Conservation (phyloP, 345 rosid species). For the Combretum micranthum region DNA sequence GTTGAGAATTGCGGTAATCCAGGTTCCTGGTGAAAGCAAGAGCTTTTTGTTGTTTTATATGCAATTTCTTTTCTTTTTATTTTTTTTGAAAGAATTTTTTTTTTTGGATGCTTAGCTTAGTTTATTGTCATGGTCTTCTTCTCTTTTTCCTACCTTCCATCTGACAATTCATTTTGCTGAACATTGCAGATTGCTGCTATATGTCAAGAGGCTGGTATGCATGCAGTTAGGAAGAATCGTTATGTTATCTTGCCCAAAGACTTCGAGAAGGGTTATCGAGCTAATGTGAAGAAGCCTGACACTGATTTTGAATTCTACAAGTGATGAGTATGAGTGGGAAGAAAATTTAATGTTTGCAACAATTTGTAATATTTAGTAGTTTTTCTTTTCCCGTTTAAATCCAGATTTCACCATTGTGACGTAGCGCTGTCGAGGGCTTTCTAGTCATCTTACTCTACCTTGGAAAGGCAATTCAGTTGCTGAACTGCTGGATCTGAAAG, state of each 20-base stretch:
- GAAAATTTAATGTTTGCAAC: neutral
- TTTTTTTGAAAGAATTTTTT: no score
- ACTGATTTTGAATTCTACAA: conserved; percentile 96
- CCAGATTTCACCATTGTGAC: neutral
- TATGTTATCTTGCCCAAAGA: conserved; percentile 95
- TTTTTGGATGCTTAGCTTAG: no score
- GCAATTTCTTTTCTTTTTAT: no score
- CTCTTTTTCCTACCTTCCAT: neutral
- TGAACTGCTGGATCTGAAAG: no score
- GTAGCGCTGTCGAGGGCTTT: no score
- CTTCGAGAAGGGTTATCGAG: conserved; percentile 93
- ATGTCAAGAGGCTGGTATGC: conserved; percentile 99
- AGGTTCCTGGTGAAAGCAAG: no score
- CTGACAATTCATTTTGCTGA: neutral
- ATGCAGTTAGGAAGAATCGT: conserved; percentile 95
- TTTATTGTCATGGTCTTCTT: no score
- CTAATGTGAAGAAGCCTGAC: conserved; percentile 99
- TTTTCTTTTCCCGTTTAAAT: neutral
- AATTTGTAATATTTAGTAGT: neutral
- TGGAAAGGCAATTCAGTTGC: no score
- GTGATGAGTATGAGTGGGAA: conserved; percentile 16
- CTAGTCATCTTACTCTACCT: no score
- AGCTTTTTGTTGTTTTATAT: no score
- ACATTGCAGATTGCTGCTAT: conserved; percentile 78
- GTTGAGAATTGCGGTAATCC: no score